phyloP scores from a whole-genome alignment of 164 flowering plant genomes.

The Sedum album region DNA sequence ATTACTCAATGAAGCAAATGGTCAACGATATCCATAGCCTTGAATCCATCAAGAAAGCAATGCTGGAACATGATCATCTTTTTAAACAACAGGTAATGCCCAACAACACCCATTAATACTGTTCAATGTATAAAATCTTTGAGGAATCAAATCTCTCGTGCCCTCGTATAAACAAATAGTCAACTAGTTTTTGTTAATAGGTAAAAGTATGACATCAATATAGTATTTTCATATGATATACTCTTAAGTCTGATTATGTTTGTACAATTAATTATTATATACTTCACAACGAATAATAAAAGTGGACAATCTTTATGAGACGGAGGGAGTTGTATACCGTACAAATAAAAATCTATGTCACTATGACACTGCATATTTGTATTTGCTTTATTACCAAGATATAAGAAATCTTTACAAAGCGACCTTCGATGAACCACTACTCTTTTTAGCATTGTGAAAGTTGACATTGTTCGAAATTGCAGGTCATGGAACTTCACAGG shows the following conservation, averaged over 20 bases:
- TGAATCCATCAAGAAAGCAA: constrained; percentile 43
- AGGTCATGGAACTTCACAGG: constrained; percentile 69
- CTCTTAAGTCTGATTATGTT: neutral
- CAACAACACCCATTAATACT: neutral
- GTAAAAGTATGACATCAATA: too few relatives aligned
- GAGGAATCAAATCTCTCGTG: neutral
- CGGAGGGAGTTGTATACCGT: too few relatives aligned
- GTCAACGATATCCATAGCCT: constrained; percentile 23
- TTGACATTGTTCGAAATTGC: constrained; percentile 11
- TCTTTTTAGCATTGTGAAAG: too few relatives aligned
- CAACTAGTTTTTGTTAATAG: too few relatives aligned
- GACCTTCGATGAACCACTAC: neutral
- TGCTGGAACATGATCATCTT: constrained; percentile 55
- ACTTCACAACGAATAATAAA: too few relatives aligned
- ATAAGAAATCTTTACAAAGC: neutral
- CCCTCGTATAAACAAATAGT: too few relatives aligned
- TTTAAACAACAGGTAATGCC: constrained; percentile 60
- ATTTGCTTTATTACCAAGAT: too few relatives aligned
- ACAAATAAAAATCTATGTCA: too few relatives aligned
- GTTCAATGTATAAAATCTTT: neutral
- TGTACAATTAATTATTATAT: too few relatives aligned
- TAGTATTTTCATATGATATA: too few relatives aligned
- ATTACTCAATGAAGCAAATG: neutral
- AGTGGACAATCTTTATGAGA: too few relatives aligned
- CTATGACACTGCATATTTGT: too few relatives aligned